Percentiles rank a stretch among this genome's conserved stretches.
phyloP scores from a whole-genome alignment of 1,284 basidiomycete species.

The Puccinia triticina region DNA sequence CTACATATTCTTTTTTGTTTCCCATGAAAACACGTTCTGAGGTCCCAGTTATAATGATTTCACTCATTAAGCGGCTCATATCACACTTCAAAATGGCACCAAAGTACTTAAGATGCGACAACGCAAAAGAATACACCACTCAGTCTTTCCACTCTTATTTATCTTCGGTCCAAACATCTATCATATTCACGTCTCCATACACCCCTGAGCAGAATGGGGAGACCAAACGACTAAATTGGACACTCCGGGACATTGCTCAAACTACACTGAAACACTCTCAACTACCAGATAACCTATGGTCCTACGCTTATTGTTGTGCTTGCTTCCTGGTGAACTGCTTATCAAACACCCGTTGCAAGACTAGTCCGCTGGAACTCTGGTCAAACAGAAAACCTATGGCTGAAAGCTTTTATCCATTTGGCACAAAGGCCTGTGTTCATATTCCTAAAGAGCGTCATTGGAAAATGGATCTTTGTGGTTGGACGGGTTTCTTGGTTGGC shows the following conservation, averaged over 20 bases:
- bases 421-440: too few species aligned
- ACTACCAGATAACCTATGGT: neutral
- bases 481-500: neutral
- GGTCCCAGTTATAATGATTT: neutral
- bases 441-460: conserved; percentile 14
- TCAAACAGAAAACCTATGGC: neutral
- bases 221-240: conserved; percentile 15
- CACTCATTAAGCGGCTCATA: neutral
- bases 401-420: neutral
- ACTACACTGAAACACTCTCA: neutral
- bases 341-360: neutral
- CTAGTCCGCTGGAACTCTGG: neutral
- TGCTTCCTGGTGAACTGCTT: conserved; percentile 14
- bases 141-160: neutral
- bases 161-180: neutral
- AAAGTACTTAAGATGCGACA: neutral
- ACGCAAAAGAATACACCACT: conserved; percentile 8
- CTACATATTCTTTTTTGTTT: too few species aligned
- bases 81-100: neutral
- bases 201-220: conserved; percentile 20
- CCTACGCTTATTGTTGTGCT: too few species aligned
- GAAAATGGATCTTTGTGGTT: neutral
- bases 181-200: conserved; percentile 4
- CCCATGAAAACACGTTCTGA: neutral
- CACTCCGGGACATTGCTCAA: conserved; percentile 11